Conservation (phyloP, 2,329 filamentous ascomycete genomes). For the Lachnellula arida region DNA sequence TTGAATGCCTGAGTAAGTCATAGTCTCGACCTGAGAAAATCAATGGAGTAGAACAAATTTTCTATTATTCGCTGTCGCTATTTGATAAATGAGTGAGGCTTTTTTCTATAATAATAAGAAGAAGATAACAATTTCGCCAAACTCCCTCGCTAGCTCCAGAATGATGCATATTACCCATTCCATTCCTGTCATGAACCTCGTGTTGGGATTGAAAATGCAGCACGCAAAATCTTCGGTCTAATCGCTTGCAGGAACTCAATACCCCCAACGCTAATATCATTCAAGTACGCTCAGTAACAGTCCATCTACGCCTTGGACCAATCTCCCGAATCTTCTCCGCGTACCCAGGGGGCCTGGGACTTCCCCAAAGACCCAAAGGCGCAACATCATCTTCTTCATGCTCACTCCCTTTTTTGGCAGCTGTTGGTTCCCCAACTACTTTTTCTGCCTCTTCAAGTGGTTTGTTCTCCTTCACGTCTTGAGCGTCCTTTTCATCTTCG, state of each 20-base stretch:
- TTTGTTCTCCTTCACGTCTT: not conserved
- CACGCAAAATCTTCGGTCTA: not conserved
- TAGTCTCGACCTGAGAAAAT: too few relatives aligned
- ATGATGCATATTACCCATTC: too few relatives aligned
- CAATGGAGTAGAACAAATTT: too few relatives aligned
- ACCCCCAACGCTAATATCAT: not conserved
- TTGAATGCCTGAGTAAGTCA: too few relatives aligned
- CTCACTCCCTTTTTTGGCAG: not conserved
- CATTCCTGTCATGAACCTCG: too few relatives aligned
- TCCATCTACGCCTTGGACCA: constrained; percentile 50
- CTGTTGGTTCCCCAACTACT: constrained; percentile 4
- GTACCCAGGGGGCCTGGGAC: constrained; percentile 42
- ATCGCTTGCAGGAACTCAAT: not conserved
- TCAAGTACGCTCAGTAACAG: constrained; percentile 42
- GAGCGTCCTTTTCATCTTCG: constrained; percentile 23
- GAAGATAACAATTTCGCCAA: too few relatives aligned
- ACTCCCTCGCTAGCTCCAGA: too few relatives aligned
- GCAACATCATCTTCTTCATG: constrained; percentile 32
- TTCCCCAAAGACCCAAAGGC: constrained; percentile 40
- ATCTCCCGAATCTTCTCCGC: constrained; percentile 45
- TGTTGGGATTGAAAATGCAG: not conserved
- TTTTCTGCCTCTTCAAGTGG: not conserved
- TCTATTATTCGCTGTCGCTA: too few relatives aligned
- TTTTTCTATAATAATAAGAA: too few relatives aligned
- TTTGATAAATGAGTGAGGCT: too few relatives aligned